Conservation (phyloP, 2,329 filamentous ascomycete species). For the Penicillium fuscoglaucum region DNA sequence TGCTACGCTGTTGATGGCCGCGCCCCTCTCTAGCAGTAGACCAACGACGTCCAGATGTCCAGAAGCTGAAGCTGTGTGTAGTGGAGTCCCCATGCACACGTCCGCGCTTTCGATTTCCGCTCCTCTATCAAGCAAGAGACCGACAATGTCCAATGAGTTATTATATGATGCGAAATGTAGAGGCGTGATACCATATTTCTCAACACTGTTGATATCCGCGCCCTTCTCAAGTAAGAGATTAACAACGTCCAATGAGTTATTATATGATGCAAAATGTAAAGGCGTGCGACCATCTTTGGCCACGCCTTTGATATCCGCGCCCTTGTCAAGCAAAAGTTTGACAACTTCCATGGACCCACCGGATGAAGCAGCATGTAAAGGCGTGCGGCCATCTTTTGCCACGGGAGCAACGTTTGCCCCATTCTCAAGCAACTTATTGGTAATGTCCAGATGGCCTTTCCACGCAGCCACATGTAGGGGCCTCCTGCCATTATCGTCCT, state of each 20-base stretch:
- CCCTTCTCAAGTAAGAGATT: not conserved
- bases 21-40: not conserved
- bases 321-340: too few species aligned
- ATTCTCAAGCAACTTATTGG: too few species aligned
- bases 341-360: too few species aligned
- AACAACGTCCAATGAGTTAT: not conserved
- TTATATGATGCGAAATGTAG: not conserved
- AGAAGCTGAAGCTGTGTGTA: too few species aligned
- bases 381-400: not conserved
- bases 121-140: too few species aligned
- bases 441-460: not conserved
- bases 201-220: not conserved
- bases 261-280: not conserved
- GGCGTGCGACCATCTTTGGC: not conserved
- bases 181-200: accelerated
- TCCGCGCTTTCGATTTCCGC: too few species aligned
- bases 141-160: too few species aligned
- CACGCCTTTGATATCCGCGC: not conserved
- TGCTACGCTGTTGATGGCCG: not conserved
- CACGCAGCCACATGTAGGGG: not conserved
- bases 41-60: not conserved
- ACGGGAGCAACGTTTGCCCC: not conserved
- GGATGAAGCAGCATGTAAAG: not conserved
- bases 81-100: too few species aligned
- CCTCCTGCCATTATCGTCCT: not conserved